Evolutionary conservation across 2,329 filamentous ascomycete species (phyloP), one percentile per base, ranked within the genome.

Genomic region (Arthrobotrys sphaeroides): DNA sequence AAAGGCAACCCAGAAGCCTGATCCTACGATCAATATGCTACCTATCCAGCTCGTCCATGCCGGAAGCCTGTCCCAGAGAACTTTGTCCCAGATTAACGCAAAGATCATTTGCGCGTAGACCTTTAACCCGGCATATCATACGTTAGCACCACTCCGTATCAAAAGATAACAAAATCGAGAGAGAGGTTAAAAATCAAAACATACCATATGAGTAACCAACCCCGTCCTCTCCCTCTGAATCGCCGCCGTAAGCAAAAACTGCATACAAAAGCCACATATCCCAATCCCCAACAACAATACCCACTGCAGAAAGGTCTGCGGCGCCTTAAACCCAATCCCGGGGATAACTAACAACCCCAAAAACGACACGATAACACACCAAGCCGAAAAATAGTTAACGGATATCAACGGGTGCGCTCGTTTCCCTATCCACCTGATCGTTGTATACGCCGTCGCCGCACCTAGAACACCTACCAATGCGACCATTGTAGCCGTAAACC

Each of bases 191-290:
- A 38, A 22, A 12, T 16, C 6, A 43, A 51, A 38, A 10, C 51
- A 26, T 74, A 74, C 82, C 87, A 89, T 88, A 62, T 85, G 84
- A 13, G 86, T 87, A 5, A 87, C 87, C 45, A 85, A 82, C 78
- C 88, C 88, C 18, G 86, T 86, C 77, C 90, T 90, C 80, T 94
- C 91, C 75, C 90, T 88, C 22, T 90, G 85, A 53, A 97, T 83
- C 0, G 92, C 93, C 0, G 88, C 87, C 0, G 93, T 95, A 16
- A 96, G 84, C n/a, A 96, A 85, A 78, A 93, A 93, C 86, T 97
- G 94, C 87, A 94, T 91, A 20, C 90, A 81, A 80, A 97, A 94
- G 0, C 94, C 94, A 77, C 90, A 90, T 0, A 88, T 80, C 0
- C 91, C 92, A 2, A 96, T 84, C 38, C 90, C 87, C 0, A 89